Percentiles rank a stretch among this genome's conserved stretches.
Evolutionary conservation across 306 rosid species (phyloP).

Genomic region (Ochetophila trinervis): DNA sequence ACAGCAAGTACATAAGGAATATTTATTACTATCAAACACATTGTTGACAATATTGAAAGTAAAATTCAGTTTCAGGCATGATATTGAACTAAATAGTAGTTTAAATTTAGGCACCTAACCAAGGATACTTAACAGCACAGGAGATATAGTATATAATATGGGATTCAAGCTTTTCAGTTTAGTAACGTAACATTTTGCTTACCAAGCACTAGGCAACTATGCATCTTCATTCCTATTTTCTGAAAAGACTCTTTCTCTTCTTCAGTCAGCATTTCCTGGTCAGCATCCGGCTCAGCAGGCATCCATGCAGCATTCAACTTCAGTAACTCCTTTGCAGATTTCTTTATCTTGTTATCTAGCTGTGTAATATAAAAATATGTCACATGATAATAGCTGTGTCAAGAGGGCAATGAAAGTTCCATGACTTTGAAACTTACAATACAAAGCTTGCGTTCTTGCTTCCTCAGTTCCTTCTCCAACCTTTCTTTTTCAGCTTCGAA

Average conservation of each 20-base stretch:
- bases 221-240: conserved; percentile 68
- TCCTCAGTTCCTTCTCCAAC: conserved; percentile 48
- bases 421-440: conserved; percentile 51
- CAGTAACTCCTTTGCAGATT: conserved; percentile 46
- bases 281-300: conserved; percentile 50
- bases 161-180: conserved; percentile 12
- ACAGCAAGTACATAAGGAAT: neutral
- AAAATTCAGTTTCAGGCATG: neutral
- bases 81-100: conserved; percentile 6
- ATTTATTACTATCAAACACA: neutral
- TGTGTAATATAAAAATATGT: conserved; percentile 27
- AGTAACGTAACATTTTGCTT: conserved; percentile 19
- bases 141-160: neutral
- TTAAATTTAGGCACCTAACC: neutral
- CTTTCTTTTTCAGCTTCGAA: conserved; percentile 58
- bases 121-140: neutral
- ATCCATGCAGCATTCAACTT: conserved; percentile 57
- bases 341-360: conserved; percentile 68
- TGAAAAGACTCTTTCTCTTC: conserved; percentile 75
- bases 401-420: neutral
- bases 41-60: neutral
- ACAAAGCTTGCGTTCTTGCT: conserved; percentile 46
- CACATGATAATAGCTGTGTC: neutral
- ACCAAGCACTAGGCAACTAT: conserved; percentile 61
- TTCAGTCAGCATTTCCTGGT: conserved; percentile 63